A percentile compares a stretch with the other conserved stretches of the same genome.
Conservation (phyloP, 2,329 filamentous ascomycete genomes). For the Aspergillus luchuensis region DNA sequence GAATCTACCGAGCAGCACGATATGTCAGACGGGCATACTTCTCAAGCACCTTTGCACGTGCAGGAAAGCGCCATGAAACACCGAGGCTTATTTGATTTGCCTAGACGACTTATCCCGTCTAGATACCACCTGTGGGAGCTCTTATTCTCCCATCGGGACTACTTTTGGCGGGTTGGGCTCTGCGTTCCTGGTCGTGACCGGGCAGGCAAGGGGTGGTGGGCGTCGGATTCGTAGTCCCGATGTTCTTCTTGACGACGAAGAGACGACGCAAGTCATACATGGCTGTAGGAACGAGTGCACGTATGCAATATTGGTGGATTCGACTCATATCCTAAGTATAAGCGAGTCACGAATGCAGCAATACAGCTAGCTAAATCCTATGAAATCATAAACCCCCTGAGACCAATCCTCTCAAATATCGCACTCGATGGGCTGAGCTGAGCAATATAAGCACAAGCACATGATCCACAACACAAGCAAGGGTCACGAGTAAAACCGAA, state of each 20-base stretch:
- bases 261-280: neutral
- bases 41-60: neutral
- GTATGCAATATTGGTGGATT: too few relatives aligned
- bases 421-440: too few relatives aligned
- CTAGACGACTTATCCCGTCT: slow-evolving; percentile 39
- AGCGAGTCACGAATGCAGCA: too few relatives aligned
- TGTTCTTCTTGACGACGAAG: neutral
- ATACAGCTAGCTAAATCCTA: too few relatives aligned
- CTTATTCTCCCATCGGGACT: slow-evolving; percentile 91
- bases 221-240: neutral
- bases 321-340: too few relatives aligned
- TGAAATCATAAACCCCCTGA: too few relatives aligned
- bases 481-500: too few relatives aligned
- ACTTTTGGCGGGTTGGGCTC: slow-evolving; percentile 90
- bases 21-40: slow-evolving; percentile 3
- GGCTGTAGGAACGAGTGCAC: neutral
- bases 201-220: slow-evolving; percentile 18
- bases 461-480: too few relatives aligned
- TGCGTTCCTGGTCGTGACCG: slow-evolving; percentile 74
- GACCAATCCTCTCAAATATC: too few relatives aligned
- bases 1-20: neutral
- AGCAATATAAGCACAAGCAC: too few relatives aligned
- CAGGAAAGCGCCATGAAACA: neutral
- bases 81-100: slow-evolving; percentile 10
- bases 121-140: slow-evolving; percentile 84